Evolutionary conservation across 2,329 filamentous ascomycete genomes (phyloP).

Genomic region (Cercospora janseana): DNA sequence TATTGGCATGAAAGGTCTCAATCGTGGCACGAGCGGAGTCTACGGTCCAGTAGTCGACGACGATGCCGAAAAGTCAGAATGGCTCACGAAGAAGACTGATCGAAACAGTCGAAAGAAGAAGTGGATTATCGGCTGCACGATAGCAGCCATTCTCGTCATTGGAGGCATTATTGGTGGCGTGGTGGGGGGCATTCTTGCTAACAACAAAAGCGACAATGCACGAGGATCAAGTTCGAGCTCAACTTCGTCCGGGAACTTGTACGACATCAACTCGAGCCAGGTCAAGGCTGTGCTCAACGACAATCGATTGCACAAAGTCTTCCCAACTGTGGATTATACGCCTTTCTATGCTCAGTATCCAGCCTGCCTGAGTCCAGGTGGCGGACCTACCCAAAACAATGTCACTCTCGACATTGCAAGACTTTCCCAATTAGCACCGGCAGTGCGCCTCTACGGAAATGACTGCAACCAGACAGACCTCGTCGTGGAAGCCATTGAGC

Average conservation of each 20-base stretch:
- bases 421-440: slow-evolving; percentile 84
- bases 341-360: slow-evolving; percentile 89
- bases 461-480: slow-evolving; percentile 98
- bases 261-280: slow-evolving; percentile 66
- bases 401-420: slow-evolving; percentile 88
- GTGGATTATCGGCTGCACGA: slow-evolving; percentile 56
- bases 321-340: slow-evolving; percentile 93
- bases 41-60: slow-evolving; percentile 59
- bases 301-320: slow-evolving; percentile 80
- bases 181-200: slow-evolving; percentile 67
- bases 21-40: slow-evolving; percentile 39
- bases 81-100: slow-evolving; percentile 59
- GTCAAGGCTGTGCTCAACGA: slow-evolving; percentile 83
- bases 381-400: slow-evolving; percentile 88
- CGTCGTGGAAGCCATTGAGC: slow-evolving; percentile 77
- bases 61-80: slow-evolving; percentile 63
- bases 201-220: slow-evolving; percentile 34
- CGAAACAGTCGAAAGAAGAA: slow-evolving; percentile 67
- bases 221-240: slow-evolving; percentile 13
- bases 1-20: slow-evolving; percentile 43
- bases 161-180: slow-evolving; percentile 72
- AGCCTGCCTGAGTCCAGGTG: slow-evolving; percentile 62
- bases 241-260: slow-evolving; percentile 53
- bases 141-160: slow-evolving; percentile 64
- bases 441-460: slow-evolving; percentile 84